phyloP scores from a whole-genome alignment of 2,329 filamentous ascomycete species.

The Fusarium marasasianum region DNA sequence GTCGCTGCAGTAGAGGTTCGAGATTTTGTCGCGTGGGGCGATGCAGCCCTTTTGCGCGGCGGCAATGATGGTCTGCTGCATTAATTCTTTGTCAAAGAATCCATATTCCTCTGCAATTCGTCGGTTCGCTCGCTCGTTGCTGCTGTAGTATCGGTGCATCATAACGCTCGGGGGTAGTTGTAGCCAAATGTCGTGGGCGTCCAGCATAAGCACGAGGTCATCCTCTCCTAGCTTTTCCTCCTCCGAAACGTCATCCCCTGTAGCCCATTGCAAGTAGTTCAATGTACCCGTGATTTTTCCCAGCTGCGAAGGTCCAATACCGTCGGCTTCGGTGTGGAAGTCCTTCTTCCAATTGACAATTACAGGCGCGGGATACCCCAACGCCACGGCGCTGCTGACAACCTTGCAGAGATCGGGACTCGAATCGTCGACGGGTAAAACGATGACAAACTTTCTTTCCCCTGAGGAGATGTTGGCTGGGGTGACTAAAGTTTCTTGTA shows the following conservation, averaged over 20 bases:
- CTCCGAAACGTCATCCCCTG: conserved; percentile 12
- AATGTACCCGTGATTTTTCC: conserved; percentile 45
- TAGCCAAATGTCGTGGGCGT: conserved; percentile 47
- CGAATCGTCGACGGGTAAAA: conserved; percentile 40
- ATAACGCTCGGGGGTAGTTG: conserved; percentile 45
- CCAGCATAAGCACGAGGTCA: conserved; percentile 44
- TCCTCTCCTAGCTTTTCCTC: conserved; percentile 37
- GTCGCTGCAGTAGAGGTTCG: conserved; percentile 39
- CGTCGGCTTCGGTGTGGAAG: conserved; percentile 34
- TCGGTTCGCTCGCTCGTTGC: conserved; percentile 35
- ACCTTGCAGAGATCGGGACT: conserved; percentile 45
- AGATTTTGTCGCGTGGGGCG: conserved; percentile 35
- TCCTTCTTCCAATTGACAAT: conserved; percentile 46
- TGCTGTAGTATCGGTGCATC: conserved; percentile 40
- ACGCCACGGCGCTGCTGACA: conserved; percentile 39
- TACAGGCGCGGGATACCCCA: conserved; percentile 44
- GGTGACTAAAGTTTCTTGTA: neutral
- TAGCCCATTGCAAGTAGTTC: conserved; percentile 41
- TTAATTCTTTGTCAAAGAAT: conserved; percentile 25
- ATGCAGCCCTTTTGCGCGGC: conserved; percentile 41
- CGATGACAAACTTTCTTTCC: conserved; percentile 38
- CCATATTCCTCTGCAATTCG: conserved; percentile 30
- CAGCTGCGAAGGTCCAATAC: conserved; percentile 42
- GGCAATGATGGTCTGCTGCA: conserved; percentile 40
- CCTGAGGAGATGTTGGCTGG: conserved; percentile 21